phyloP scores from a whole-genome alignment of 352 stramenopile genomes.

The Pythium rhizo-oryzae region DNA sequence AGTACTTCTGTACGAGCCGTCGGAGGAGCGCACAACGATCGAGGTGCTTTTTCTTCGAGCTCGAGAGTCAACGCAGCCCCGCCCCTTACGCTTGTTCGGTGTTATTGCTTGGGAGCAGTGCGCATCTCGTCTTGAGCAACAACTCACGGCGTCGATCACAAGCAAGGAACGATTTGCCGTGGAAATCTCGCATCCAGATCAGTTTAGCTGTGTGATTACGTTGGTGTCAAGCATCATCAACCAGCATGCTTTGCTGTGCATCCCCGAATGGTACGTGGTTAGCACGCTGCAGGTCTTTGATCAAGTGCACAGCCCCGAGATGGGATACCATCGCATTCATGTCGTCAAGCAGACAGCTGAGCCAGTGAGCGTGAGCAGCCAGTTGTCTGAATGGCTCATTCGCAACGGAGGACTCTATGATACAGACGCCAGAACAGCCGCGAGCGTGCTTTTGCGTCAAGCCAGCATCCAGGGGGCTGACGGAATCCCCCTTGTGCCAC shows the following conservation, averaged over 20 bases:
- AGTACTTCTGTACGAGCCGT: conserved; percentile 21
- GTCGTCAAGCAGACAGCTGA: conserved; percentile 1
- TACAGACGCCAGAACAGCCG: neutral
- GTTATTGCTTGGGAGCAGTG: conserved; percentile 14
- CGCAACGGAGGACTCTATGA: conserved; percentile 8
- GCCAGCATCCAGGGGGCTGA: neutral
- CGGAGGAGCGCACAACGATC: conserved; percentile 5
- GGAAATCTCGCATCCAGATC: conserved; percentile 33
- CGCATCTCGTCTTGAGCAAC: conserved; percentile 14
- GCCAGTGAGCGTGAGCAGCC: neutral
- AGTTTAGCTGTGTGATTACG: conserved; percentile 38
- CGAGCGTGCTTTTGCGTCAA: conserved; percentile 1
- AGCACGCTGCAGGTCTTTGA: conserved; percentile 29
- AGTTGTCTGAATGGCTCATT: conserved; percentile 14
- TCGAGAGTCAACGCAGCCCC: neutral
- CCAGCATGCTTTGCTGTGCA: conserved; percentile 48
- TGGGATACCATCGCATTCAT: conserved; percentile 26
- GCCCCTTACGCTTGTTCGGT: conserved; percentile 7
- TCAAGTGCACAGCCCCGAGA: conserved; percentile 34
- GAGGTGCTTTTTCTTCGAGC: conserved; percentile 25
- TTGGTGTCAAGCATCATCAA: conserved; percentile 57
- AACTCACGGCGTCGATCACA: conserved; percentile 29
- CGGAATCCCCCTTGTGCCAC: neutral
- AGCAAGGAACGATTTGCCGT: conserved; percentile 47
- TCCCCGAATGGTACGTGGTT: conserved; percentile 56